These are phyloP conservation scores for Solanum hybrid DNA, from an alignment of 305 asterid species.

Conservation along the genomic window DNA sequence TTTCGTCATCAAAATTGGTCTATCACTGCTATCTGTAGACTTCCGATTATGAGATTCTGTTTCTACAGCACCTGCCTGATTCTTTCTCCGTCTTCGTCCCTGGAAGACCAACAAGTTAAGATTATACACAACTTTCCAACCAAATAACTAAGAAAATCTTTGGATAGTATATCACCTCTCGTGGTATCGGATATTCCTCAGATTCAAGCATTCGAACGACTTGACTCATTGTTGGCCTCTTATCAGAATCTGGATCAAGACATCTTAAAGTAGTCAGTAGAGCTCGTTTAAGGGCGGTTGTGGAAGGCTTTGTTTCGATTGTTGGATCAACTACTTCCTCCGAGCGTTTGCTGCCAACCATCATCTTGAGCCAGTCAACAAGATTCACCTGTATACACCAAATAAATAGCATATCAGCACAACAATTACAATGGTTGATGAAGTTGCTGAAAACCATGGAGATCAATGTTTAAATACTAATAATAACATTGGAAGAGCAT, in stretches of 20 bases:
- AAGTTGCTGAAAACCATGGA: background rate
- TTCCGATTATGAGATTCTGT: conserved; percentile 11
- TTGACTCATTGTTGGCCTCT: conserved; percentile 72
- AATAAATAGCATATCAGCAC: background rate
- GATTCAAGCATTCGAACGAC: conserved; percentile 80
- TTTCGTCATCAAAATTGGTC: conserved; percentile 19
- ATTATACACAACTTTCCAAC: background rate
- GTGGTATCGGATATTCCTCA: conserved; percentile 56
- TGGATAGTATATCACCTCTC: conserved; percentile 40
- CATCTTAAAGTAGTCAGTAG: conserved; percentile 70
- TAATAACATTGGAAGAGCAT: background rate
- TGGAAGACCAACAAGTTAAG: conserved; percentile 10
- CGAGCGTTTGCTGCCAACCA: conserved; percentile 56
- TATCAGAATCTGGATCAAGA: conserved; percentile 62
- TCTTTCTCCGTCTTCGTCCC: conserved; percentile 48
- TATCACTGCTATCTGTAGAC: conserved; percentile 12
- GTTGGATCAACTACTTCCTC: conserved; percentile 65
- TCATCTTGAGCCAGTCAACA: conserved; percentile 81
- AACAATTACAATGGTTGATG: background rate
- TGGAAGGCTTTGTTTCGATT: conserved; percentile 51
- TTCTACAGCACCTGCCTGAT: conserved; percentile 14
- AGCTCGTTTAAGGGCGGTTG: conserved; percentile 56
- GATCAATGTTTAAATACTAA: background rate
- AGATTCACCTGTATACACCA: conserved; percentile 43
- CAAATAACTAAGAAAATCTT: background rate